Evolutionary conservation across 1,284 basidiomycete species (phyloP), one percentile per base, ranked within the genome.

Genomic region (Cerioporus squamosus): DNA sequence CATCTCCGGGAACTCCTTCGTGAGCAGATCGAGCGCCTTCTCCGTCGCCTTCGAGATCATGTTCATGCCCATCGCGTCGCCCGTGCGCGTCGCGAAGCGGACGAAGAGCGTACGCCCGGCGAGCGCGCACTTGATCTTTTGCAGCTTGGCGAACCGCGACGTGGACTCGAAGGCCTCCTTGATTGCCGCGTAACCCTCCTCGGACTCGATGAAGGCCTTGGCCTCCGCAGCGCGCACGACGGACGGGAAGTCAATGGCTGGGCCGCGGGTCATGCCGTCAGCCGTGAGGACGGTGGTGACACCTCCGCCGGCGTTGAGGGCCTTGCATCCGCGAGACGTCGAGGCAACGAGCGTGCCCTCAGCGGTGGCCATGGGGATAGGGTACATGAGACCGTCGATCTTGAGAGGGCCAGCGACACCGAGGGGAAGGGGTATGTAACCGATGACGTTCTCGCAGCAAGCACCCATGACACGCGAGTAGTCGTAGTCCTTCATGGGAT

Each of bases 21-120:
- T 82, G 81, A 99, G 85, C 33, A 83, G 83, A 69, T 91, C 92
- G 18, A 99, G 84, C 20, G 95, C 94, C 76, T 94, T 94, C 78
- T 99, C 97, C 9, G 93, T 95, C 7, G 95, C 95, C 77, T 97
- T 97, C 24, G 90, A 92, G 71, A 95, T 94, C 97, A 99, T 99
- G 81, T 99, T 99, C 97, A 99, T 99, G 33, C 97, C 97, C 97
- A 99, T 99, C 29, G 97, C 97, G 72, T 99, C 97, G 55, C 97
- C 97, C 0, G 97, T 99, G 52, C 83, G 90, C 58, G 95, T 98
- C 47, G 93, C 93, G 71, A 99, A 98, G 48, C 97, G 86, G n/a
- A 98, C 90, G 74, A 91, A 99, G 40, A 99, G 79, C 39, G 95
- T 98, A 42, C 95, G 83, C 22, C 95, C 95, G 2, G 95, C 95